These are phyloP conservation scores for Rhizopus delemar DNA, from an alignment of 371 early-diverging fungal genomes.

Conservation along the genomic window DNA sequence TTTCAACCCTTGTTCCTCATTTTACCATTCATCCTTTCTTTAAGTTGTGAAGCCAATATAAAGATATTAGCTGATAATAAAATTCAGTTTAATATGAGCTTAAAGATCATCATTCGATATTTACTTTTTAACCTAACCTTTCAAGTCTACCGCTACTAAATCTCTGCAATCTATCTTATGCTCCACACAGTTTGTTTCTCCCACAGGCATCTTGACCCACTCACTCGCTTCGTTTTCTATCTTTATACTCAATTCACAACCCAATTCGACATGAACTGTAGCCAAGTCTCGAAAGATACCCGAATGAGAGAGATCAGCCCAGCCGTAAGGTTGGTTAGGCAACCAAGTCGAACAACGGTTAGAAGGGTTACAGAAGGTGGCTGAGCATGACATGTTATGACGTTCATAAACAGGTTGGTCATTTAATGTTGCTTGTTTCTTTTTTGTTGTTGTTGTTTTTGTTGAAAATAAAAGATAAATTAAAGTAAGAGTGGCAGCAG, in stretches of 20 bases:
- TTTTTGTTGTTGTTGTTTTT: not conserved
- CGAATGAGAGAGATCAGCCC: slow-evolving; percentile 28
- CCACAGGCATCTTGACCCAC: slow-evolving; percentile 34
- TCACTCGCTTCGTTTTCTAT: slow-evolving; percentile 25
- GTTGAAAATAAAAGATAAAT: not conserved
- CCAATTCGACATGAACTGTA: slow-evolving; percentile 30
- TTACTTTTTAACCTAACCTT: slow-evolving; percentile 21
- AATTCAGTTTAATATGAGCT: not conserved
- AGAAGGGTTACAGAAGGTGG: slow-evolving; percentile 27
- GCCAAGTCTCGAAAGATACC: slow-evolving; percentile 42
- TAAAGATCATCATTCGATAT: not conserved
- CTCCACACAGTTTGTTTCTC: slow-evolving; percentile 23
- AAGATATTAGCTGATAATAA: slow-evolving; percentile 27
- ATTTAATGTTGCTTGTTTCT: slow-evolving; percentile 1
- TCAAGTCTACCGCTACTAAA: slow-evolving; percentile 33
- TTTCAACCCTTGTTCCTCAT: not conserved
- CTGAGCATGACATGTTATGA: slow-evolving; percentile 20
- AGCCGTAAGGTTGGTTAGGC: slow-evolving; percentile 15
- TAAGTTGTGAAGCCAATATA: slow-evolving; percentile 34
- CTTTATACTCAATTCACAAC: slow-evolving; percentile 35
- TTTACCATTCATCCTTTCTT: slow-evolving; percentile 29
- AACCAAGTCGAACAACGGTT: slow-evolving; percentile 34
- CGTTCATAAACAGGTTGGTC: slow-evolving; percentile 23
- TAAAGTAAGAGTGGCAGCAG: not conserved
- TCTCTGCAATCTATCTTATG: slow-evolving; percentile 34